Conservation (phyloP, 1,284 basidiomycete species). For the Rhodotorula mucilaginosa region DNA sequence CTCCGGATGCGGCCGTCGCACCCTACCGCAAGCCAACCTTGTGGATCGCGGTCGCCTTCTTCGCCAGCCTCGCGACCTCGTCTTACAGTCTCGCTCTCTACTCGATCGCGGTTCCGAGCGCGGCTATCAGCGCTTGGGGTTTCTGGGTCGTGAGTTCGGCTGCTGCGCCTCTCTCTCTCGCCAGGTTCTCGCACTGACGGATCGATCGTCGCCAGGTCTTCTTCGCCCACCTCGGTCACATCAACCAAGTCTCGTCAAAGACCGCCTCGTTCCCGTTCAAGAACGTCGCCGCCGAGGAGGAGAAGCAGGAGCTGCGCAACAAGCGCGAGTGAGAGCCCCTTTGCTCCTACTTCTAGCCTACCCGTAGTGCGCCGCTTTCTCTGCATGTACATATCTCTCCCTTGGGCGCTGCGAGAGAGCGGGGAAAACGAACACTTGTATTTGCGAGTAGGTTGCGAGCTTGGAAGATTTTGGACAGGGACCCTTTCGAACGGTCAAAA, state of each 20-base stretch:
- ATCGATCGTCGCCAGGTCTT: constrained; percentile 15
- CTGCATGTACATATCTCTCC: not conserved
- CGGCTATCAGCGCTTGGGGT: constrained; percentile 15
- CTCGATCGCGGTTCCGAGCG: constrained; percentile 16
- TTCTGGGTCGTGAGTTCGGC: constrained; percentile 31
- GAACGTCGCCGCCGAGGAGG: constrained; percentile 18
- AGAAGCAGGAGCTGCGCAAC: constrained; percentile 18
- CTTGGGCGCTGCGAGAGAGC: not conserved
- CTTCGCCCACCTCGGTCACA: constrained; percentile 26
- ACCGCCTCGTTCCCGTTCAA: constrained; percentile 24
- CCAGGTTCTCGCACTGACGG: not conserved
- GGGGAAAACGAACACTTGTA: not conserved
- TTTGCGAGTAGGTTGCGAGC: not conserved
- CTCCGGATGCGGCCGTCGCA: constrained; percentile 4
- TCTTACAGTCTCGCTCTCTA: constrained; percentile 19
- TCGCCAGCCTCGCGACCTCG: constrained; percentile 17
- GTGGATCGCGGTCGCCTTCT: constrained; percentile 19
- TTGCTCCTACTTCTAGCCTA: not conserved
- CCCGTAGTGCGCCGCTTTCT: not conserved
- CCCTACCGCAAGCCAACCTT: constrained; percentile 29
- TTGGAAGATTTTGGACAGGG: not conserved
- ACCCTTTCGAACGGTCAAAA: not conserved
- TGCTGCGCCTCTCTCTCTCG: not conserved
- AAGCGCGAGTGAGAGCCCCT: not conserved
- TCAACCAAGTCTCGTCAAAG: constrained; percentile 15